Conservation (phyloP, 345 rosid species). For the Hibiscus mutabilis region DNA sequence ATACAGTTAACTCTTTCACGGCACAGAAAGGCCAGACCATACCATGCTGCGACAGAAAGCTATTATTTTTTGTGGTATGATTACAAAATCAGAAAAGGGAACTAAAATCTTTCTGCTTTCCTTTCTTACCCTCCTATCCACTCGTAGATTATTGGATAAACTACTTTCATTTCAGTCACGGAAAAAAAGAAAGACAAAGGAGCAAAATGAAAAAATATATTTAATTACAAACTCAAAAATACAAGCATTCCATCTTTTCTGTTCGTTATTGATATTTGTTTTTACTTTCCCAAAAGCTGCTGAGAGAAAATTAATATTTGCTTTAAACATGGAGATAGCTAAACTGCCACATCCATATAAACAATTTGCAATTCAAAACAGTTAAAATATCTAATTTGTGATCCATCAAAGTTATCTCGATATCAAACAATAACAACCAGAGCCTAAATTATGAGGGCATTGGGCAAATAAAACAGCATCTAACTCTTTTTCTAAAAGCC, state of each 20-base stretch:
- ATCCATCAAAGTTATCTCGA: not conserved
- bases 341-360: not conserved
- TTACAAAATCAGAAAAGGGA: not conserved
- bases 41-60: not conserved
- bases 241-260: not conserved
- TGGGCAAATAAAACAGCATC: not conserved
- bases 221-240: not conserved
- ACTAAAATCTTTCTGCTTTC: not conserved
- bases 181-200: not conserved
- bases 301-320: not conserved
- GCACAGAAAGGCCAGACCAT: not conserved
- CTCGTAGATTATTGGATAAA: not conserved
- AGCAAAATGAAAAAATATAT: not conserved
- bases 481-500: not conserved
- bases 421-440: not conserved
- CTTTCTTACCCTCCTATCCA: not conserved
- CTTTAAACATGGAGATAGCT: not conserved
- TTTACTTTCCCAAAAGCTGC: not conserved
- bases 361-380: not conserved
- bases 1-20: no score
- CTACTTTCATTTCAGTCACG: not conserved
- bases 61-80: not conserved
- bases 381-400: not conserved
- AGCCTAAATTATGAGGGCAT: not conserved
- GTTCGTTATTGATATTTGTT: not conserved